Evolutionary conservation across 1,284 basidiomycete species (phyloP).

Genomic region (Neotropicomus parvogracilis): DNA sequence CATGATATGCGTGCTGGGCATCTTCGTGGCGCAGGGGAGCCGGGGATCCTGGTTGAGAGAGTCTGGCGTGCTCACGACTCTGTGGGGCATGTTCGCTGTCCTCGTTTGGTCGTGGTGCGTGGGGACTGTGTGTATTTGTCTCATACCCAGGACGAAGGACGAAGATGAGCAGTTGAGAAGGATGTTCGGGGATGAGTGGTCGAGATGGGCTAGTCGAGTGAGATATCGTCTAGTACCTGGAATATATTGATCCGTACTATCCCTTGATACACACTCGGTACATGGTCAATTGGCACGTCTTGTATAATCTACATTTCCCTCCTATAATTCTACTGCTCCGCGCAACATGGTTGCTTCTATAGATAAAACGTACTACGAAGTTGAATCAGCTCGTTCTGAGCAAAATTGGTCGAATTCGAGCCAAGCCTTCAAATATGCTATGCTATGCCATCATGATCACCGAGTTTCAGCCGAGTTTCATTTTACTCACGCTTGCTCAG

Average conservation of each 20-base stretch:
- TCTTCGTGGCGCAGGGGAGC: constrained; percentile 22
- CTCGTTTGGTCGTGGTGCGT: constrained; percentile 1
- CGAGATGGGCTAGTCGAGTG: constrained; percentile 27
- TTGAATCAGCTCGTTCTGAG: too few species aligned
- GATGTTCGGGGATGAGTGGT: constrained; percentile 39
- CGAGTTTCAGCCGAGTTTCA: too few species aligned
- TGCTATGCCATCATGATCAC: too few species aligned
- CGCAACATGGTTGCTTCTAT: too few species aligned
- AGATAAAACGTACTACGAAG: too few species aligned
- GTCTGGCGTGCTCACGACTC: constrained; percentile 2
- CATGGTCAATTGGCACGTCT: too few species aligned
- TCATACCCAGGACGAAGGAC: constrained; percentile 3
- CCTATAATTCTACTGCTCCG: too few species aligned
- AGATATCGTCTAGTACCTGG: constrained; percentile 36
- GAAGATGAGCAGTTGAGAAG: constrained; percentile 22
- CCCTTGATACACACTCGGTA: too few species aligned
- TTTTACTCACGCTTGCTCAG: too few species aligned
- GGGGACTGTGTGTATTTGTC: neutral
- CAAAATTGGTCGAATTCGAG: too few species aligned
- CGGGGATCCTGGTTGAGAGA: constrained; percentile 33
- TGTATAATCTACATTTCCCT: too few species aligned
- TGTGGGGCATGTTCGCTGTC: neutral
- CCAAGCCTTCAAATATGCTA: too few species aligned
- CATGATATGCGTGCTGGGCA: constrained; percentile 29
- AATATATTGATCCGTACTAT: neutral